Base-by-base conservation (phyloP, 495 filamentous ascomycete species). In the Podospora pseudocomata region DNA sequence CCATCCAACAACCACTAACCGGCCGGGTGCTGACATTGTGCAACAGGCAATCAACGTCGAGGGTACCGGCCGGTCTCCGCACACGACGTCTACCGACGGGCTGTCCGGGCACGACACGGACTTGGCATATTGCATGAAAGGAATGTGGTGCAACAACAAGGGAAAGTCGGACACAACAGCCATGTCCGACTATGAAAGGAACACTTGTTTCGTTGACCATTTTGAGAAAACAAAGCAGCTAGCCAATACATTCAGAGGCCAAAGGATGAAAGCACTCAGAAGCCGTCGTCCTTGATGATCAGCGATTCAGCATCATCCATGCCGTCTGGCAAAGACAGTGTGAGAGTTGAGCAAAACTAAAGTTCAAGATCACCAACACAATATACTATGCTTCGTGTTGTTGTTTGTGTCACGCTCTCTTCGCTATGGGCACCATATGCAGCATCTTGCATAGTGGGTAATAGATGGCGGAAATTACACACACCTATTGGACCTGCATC, bases 401-500 rank as follows among this genome's bases (percentile, higher is more conserved):
- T 58, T 58, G 39, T 49, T 49, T 49, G 55, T 58, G 55, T 58
- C 55, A 58, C 55, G 55, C 23, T n/a, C 55, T 26, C 49, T 63
- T 63, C 61, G 61, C 61, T 13, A 20, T 28, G 61, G 27, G 28
- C 20, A 13, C 28, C 55, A 58, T 58, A 26, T 58, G 55, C 61
- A 63, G 61, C 32, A 44, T 39, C 30, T 32, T 27, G 30, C 61
- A 49, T 63, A 16, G 61, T 63, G 30, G 30, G 59, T 61, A 27
- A n/a, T 63, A 18, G 61, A 23, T 44, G 27, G 61, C 61, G 61
- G 61, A 63, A 63, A 63, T 63, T 63, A 63, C 19, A 44, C 59
- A 63, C n/a, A 28, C 23, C 1, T 44, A 28, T 28, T 63, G 60
- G 28, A 63, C 27, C 60, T 63, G 61, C 32, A 63, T n/a, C 18